Base-by-base conservation (phyloP, 345 rosid genomes). In the Murraya paniculata region DNA sequence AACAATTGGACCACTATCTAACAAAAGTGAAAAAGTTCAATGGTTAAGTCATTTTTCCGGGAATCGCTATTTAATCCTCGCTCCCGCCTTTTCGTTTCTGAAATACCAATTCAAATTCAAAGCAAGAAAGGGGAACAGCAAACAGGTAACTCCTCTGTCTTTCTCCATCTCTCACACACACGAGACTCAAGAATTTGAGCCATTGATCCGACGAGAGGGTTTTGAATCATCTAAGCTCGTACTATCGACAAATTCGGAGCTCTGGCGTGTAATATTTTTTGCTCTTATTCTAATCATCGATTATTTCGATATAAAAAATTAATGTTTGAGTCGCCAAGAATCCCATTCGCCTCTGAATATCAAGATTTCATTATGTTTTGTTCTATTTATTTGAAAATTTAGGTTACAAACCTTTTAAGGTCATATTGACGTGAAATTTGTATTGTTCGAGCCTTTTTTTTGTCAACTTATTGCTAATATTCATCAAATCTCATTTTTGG, bases 91-190 rank as follows among this genome's bases (percentile, higher is more conserved):
- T 53, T 30, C 30, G 57, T 8, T 53, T 53, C 7, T 19, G 0
- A 71, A 30, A 27, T 45, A 45, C 48, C 78, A 9, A 45, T 64
- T 75, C 78, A 75, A 75, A 75, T 64, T 75, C 71, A 18, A 30
- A 57, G 18, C 24, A 8, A 22, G 7, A 24, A 6, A 24, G 3
- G 50, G 21, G 68, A 50, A 18, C 66, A 0, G 27, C 7, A 68
- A 68, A 9, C 64, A 66, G 79, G 79, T 53, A 76, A 76, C 48
- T 24, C n/a, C 65, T 33, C 73, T 67, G 30, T 36, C 11, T 24
- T 68, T 45, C 59, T 41, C 70, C 4, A 22, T 74, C 69, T 9
- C 59, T 62, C 39, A 7, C 27, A 4, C 28, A 28, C n/a, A 6
- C 71, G 5, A 21, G 61, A 19, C 78, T 24, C 24, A 28, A 45